Evolutionary conservation across 108 stramenopile genomes (phyloP), one percentile per base, ranked within the genome.

Genomic region (Epithemia pelagica): DNA sequence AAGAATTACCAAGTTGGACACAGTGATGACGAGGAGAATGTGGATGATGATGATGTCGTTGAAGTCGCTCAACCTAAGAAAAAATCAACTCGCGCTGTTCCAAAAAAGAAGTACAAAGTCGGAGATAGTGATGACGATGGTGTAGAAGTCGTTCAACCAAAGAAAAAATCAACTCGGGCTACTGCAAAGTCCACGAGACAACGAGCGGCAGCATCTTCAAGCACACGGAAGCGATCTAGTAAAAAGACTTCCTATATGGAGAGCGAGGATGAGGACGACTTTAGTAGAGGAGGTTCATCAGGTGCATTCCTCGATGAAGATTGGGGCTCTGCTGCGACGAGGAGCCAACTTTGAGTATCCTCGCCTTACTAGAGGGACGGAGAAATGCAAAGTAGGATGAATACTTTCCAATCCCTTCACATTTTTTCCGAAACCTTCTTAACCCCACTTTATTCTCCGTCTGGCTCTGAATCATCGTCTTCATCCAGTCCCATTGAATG

Each of bases 401-500:
- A n/a, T n/a, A n/a, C n/a, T n/a, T n/a, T n/a, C n/a, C n/a, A n/a
- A n/a, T n/a, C n/a, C n/a, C n/a, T n/a, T n/a, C n/a, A n/a, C n/a
- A n/a, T n/a, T n/a, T n/a, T n/a, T n/a, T n/a, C n/a, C n/a, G n/a
- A n/a, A n/a, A n/a, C n/a, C n/a, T n/a, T n/a, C n/a, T n/a, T n/a
- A n/a, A n/a, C n/a, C n/a, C n/a, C n/a, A n/a, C n/a, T n/a, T n/a
- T n/a, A n/a, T n/a, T n/a, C n/a, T n/a, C n/a, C 37, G 10, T 46
- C 37, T 46, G 37, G 37, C 5, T 46, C 37, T 46, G 37, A 46
- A 46, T 15, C 37, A 46, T 62, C 71, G 24, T 64, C 69, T 0
- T 63, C 66, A 18, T 87, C 86, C 32, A 82, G 66, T 66, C 83
- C 89, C 61, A 90, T 68, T 55, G 72, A 66, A 15, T 80, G 79